Evolutionary conservation across 108 stramenopile species (phyloP), one percentile per base, ranked within the genome.

Genomic region (Discostella stelligeroides): DNA sequence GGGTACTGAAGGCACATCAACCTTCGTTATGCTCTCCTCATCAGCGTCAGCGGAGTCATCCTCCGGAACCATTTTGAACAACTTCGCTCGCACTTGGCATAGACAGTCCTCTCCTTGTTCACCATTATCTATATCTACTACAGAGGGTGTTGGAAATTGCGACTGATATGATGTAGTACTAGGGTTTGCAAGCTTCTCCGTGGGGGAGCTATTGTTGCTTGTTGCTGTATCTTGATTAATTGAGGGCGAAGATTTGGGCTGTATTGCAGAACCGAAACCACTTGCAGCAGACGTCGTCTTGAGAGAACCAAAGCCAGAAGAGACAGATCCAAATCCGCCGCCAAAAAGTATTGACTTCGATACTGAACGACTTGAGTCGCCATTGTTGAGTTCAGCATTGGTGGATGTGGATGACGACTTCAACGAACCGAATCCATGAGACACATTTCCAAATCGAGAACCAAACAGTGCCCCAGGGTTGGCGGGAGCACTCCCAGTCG

Each of bases 71-170:
- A 82, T 70, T 59, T 84, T 79, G 62, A 81, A 86, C 23, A 85
- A 71, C 49, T 88, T 91, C 42, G 85, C 85, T 48, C 86, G 74
- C n/a, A 75, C 66, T 57, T 85, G 70, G 51, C 80, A 85, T 1
- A 88, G 17, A 41, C 62, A 66, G 42, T 86, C 62, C 60, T 88
- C 86, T 57, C 84, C 76, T 68, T 88, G 81, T 73, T 91, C 90
- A 29, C 90, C 90, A 54, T 86, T 91, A 1, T 73, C 43, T 7
- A 45, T 38, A 17, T 57, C 66, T 0, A 59, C 68, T 2, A 58
- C 29, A 21, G 66, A 13, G 24, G 58, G 10, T 12, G 43, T 43
- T 17, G 66, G 66, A 38, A 68, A 76, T 13, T 30, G 24, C 28
- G 62, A 27, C 12, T 60, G 23, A 23, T 54, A 28, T 12, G 72